Percentiles rank a stretch among this genome's conserved stretches.
Evolutionary conservation across 306 rosid genomes (phyloP).

Genomic region (Lupinus albus): DNA sequence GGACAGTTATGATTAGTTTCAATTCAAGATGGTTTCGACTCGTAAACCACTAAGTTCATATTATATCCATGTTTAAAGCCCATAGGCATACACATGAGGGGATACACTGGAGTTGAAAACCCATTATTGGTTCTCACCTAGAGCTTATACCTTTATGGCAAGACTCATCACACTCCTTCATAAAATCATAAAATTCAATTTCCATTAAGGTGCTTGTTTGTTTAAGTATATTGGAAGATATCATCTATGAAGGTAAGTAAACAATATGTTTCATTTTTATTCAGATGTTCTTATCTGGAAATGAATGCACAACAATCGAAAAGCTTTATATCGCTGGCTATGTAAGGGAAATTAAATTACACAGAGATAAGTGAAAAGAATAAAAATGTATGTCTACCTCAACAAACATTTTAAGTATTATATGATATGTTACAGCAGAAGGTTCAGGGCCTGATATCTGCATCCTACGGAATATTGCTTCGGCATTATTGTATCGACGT

Average conservation of each 20-base stretch:
- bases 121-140: neutral
- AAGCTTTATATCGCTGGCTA: neutral
- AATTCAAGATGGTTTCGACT: neutral
- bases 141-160: neutral
- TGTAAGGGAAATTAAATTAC: neutral
- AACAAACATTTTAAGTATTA: conserved; percentile 79
- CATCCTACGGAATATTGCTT: conserved; percentile 94
- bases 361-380: conserved; percentile 4
- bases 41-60: neutral
- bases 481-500: conserved; percentile 73
- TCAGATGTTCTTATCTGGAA: conserved; percentile 5
- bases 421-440: conserved; percentile 84
- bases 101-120: neutral
- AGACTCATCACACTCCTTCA: neutral
- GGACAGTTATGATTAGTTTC: conserved; percentile 7
- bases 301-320: neutral
- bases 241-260: neutral
- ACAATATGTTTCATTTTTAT: neutral
- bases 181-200: neutral
- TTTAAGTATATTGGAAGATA: conserved; percentile 1
- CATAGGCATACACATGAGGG: neutral
- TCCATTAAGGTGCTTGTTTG: neutral
- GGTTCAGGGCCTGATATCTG: conserved; percentile 88
- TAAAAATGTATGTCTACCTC: conserved; percentile 51
- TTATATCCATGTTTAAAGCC: conserved; percentile 9